These are phyloP conservation scores for Papiliotrema fonsecae DNA, from an alignment of 1,284 basidiomycete genomes.

Conservation along the genomic window DNA sequence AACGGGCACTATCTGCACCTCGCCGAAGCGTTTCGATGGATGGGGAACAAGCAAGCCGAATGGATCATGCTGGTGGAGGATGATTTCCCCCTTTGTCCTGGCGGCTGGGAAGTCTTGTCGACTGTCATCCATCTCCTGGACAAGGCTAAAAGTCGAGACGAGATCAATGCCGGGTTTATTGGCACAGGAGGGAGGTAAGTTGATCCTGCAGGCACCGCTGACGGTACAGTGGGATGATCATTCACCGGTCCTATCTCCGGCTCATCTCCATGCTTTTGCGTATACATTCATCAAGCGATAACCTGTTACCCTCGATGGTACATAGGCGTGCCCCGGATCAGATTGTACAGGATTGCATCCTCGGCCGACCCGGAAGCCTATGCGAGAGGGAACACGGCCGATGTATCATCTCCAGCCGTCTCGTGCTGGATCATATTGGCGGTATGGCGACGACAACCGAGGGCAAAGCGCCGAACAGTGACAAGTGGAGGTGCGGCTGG, in stretches of 20 bases:
- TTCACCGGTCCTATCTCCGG: conserved; percentile 10
- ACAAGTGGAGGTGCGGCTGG: conserved; percentile 19
- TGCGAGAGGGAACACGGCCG: conserved; percentile 1
- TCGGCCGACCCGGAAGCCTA: conserved; percentile 1
- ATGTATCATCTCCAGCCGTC: conserved; percentile 7
- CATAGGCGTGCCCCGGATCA: conserved; percentile 7
- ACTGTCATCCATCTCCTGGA: conserved; percentile 12
- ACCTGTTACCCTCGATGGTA: background rate
- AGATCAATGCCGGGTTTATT: conserved; percentile 7
- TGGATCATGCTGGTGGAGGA: conserved; percentile 19
- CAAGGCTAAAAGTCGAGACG: background rate
- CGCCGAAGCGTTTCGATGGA: conserved; percentile 11
- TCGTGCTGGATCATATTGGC: conserved; percentile 18
- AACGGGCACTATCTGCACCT: conserved; percentile 13
- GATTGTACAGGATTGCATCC: conserved; percentile 11
- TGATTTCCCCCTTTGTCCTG: conserved; percentile 15
- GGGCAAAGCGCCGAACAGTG: conserved; percentile 11
- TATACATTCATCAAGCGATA: background rate
- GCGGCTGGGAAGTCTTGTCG: conserved; percentile 9
- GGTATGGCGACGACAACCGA: conserved; percentile 15
- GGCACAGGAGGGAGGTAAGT: conserved; percentile 14
- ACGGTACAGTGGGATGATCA: conserved; percentile 8
- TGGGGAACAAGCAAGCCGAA: background rate
- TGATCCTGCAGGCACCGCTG: background rate
- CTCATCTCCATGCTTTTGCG: conserved; percentile 5